A percentile compares a stretch with the other conserved stretches of the same genome.
Evolutionary conservation across 176 grass and related monocot species (phyloP).

Genomic region (Pharus latifolius): DNA sequence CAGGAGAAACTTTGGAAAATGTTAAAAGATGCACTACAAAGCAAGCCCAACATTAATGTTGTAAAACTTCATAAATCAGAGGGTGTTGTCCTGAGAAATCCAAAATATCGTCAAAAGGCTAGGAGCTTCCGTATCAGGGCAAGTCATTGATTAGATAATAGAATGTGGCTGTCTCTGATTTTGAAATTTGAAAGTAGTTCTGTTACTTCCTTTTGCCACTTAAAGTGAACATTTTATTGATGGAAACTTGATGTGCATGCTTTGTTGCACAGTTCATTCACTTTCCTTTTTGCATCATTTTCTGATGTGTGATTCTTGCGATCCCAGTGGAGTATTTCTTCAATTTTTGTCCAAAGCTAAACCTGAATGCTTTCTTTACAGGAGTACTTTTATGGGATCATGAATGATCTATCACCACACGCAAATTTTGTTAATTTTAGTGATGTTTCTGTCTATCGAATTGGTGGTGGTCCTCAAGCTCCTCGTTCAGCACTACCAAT

Average conservation of each 20-base stretch:
- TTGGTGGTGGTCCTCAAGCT: slow-evolving; percentile 89
- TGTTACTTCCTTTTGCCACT: neutral
- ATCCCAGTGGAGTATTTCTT: neutral
- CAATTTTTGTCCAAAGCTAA: neutral
- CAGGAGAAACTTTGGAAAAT: slow-evolving; percentile 98
- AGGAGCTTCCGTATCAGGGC: slow-evolving; percentile 83
- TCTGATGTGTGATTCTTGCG: neutral
- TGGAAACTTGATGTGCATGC: neutral
- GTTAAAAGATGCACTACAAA: slow-evolving; percentile 80
- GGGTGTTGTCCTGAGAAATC: slow-evolving; percentile 92
- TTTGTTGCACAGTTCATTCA: neutral
- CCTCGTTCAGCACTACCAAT: slow-evolving; percentile 84
- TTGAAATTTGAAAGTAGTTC: neutral
- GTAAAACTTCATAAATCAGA: slow-evolving; percentile 99
- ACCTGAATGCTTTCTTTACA: slow-evolving; percentile 11
- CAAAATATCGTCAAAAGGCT: slow-evolving; percentile 73
- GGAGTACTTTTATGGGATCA: slow-evolving; percentile 95
- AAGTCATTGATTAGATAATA: slow-evolving; percentile 6
- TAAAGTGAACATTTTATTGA: neutral
- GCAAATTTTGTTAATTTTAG: slow-evolving; percentile 90
- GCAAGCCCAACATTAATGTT: slow-evolving; percentile 80
- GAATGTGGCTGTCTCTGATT: neutral
- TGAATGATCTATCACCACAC: slow-evolving; percentile 88
- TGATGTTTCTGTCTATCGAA: slow-evolving; percentile 74
- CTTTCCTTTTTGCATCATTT: neutral